These are phyloP conservation scores for Paecilomyces niveus DNA, from an alignment of 2,329 filamentous ascomycete genomes.

Conservation along the genomic window DNA sequence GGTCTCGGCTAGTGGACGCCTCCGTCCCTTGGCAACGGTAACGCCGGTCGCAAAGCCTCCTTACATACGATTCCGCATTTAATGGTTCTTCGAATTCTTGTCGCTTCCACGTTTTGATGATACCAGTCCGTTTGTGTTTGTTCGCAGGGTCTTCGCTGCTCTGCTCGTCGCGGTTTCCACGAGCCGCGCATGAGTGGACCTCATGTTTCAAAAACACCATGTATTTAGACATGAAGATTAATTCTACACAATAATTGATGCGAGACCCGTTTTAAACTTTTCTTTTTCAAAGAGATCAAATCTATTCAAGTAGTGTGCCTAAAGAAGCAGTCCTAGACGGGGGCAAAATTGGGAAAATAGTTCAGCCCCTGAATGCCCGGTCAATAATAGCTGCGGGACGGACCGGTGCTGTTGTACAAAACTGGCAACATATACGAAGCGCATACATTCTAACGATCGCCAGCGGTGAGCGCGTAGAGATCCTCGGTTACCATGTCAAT, in stretches of 20 bases:
- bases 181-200: neutral
- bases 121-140: neutral
- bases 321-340: neutral
- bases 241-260: neutral
- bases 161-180: neutral
- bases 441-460: neutral
- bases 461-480: neutral
- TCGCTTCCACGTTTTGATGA: neutral
- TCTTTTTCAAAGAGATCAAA: neutral
- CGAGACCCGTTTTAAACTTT: slow-evolving; percentile 6
- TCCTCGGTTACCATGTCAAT: neutral
- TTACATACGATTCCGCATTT: neutral
- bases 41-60: neutral
- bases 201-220: neutral
- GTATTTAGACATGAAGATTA: neutral
- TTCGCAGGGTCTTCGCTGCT: neutral
- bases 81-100: neutral
- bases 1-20: neutral
- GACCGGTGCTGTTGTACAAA: neutral
- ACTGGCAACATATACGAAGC: neutral
- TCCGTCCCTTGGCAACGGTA: neutral
- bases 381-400: neutral
- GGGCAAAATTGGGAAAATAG: neutral
- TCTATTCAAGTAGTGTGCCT: neutral
- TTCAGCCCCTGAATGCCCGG: neutral